phyloP scores from a whole-genome alignment of 345 rosid genomes.

The Sisymbrium altissimum region DNA sequence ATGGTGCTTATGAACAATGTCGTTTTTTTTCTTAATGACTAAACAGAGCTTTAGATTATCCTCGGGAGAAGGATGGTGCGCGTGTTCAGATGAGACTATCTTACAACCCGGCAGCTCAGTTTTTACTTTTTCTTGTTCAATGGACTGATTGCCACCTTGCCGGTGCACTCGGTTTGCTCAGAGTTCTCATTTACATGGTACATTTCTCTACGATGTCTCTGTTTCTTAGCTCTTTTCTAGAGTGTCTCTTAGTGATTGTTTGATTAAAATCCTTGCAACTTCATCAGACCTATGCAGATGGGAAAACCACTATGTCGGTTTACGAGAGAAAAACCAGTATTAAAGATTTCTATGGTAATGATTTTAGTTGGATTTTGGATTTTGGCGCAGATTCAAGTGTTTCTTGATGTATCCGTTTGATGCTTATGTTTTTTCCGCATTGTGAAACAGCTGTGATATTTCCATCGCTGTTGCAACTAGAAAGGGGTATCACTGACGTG shows the following conservation, averaged over 20 bases:
- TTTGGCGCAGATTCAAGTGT: background rate
- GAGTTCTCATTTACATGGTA: constrained; percentile 87
- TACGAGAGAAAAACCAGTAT: constrained; percentile 82
- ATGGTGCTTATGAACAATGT: background rate
- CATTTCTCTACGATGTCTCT: background rate
- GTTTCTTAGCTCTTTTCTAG: background rate
- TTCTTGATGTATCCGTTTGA: background rate
- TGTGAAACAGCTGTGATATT: constrained; percentile 62
- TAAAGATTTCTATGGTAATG: constrained; percentile 73
- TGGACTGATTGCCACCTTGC: constrained; percentile 97
- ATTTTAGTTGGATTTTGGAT: background rate
- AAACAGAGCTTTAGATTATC: constrained; percentile 83
- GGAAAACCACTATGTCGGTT: constrained; percentile 87
- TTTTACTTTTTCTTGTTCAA: constrained; percentile 88
- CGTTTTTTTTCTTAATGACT: background rate
- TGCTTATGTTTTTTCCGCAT: background rate
- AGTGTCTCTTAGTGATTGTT: background rate
- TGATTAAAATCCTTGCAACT: constrained; percentile 6
- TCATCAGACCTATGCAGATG: constrained; percentile 74
- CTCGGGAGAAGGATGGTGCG: constrained; percentile 79
- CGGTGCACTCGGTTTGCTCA: constrained; percentile 86
- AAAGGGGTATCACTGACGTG: constrained; percentile 64
- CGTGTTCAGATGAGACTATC: constrained; percentile 94
- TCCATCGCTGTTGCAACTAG: constrained; percentile 75
- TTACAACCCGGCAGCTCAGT: constrained; percentile 81